Base-by-base conservation (phyloP, 1,139 yeast species). In the Tardiomyces blankii region DNA sequence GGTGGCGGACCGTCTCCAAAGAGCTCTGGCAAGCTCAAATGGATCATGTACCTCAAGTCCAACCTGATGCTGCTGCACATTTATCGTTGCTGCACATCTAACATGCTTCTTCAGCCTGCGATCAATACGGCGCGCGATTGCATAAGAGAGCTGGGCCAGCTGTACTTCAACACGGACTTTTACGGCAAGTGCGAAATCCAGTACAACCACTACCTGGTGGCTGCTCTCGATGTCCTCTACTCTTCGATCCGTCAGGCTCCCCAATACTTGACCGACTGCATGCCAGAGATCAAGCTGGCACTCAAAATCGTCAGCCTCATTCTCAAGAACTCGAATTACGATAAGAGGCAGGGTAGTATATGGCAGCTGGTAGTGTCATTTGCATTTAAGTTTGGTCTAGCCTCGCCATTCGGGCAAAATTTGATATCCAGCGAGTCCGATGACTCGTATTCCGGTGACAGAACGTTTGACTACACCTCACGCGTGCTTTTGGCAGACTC, bases 211-310 rank as follows among this genome's bases (percentile, higher is more conserved):
- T 57, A 54, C 43, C 42, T 57, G 41, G 53, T 57, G 12, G 49
- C 60, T 7, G 55, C 60, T n/a, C 45, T 57, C 32, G 59, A 58
- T 14, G 60, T 57, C 1, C 44, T 57, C 18, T 54, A 55, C 40
- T 47, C 53, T n/a, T 56, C 58, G 3, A 49, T 56, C 11, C 48
- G 46, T 28, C 45, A 48, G 18, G 48, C 48, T 8, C 54, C 54
- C 3, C 21, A 32, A 28, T 46, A 40, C 32, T 43, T 50, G 11
- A 43, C 42, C 16, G 41, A 41, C 23, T 51, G 55, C 28, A 43
- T 42, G 23, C 44, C 49, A 3, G 56, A 53, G 32, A 47, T 53
- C 42, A 50, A 47, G 33, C 32, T 49, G 44, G 56, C 55, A 2
- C 42, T 51, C 14, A 45, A 47, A 39, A 45, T 53, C 21, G 49